Evolutionary conservation across 73 alveolate species (phyloP), one percentile per base, ranked within the genome.

Genomic region (Paramecium bursaria): DNA sequence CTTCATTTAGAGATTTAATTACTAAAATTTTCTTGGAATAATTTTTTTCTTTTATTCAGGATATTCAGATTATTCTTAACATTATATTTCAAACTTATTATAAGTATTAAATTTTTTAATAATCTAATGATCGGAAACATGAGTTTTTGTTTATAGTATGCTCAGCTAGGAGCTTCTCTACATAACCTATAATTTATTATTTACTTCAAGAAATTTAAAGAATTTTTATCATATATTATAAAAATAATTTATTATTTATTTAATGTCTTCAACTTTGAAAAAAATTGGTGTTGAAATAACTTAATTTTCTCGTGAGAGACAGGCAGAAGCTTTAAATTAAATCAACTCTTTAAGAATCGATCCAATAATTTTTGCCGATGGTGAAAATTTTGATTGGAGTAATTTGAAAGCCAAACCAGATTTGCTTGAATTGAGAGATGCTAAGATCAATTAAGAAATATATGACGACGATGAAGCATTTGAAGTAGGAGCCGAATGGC

Each of bases 361-460:
- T 39, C 39, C 82, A 14, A 25, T 67, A 21, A n/a, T 67, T 14
- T 6, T 1, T 2, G 22, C 22, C 44, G 82, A 67, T 10, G 49
- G 57, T 17, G 82, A 67, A 42, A 67, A 53, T 22, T 67, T 67
- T 42, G 57, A 67, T 35, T 67, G 82, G 82, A 42, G 60, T 19
- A 67, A 44, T 0, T 21, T 67, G 3, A 67, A 39, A 25, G 57
- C 82, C 3, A 67, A 42, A 44, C 82, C 82, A 17, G 82, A 67
- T 39, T 47, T 67, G 9, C 33, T 67, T n/a, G 49, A 44, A 19
- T 14, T 67, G 0, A 67, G 35, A 67, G 57, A 10, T 22, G 35
- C 33, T 15, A 15, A 67, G 13, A n/a, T 3, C 11, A 26, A 67
- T 15, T 4, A 15, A 15, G 33, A 35, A 39, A 42, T 19, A 35